Percentiles rank a stretch among this genome's conserved stretches.
Conservation (phyloP, 176 grass and related monocot species). For the Lolium multiflorum region DNA sequence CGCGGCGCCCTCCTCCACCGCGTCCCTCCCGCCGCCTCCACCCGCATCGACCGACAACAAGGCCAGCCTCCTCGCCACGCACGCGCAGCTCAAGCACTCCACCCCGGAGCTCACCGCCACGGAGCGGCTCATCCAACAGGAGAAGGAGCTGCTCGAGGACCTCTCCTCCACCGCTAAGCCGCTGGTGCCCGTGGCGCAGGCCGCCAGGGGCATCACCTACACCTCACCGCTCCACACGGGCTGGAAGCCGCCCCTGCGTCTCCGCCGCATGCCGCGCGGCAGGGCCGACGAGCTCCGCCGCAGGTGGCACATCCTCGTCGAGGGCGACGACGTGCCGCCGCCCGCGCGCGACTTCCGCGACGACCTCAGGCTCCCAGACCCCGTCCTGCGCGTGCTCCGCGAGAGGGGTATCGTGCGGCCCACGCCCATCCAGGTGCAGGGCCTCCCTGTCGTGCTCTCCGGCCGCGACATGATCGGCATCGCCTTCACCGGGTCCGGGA, state of each 20-base stretch:
- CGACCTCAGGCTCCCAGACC: conserved; percentile 78
- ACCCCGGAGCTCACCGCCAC: conserved; percentile 64
- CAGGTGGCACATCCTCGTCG: conserved; percentile 89
- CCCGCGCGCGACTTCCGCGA: conserved; percentile 73
- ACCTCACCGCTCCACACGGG: conserved; percentile 58
- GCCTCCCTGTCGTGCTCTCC: conserved; percentile 72
- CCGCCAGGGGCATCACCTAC: conserved; percentile 81
- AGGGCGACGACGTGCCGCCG: conserved; percentile 75
- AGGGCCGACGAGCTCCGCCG: conserved; percentile 64
- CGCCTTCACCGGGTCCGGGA: conserved; percentile 87
- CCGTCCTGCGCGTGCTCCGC: conserved; percentile 65
- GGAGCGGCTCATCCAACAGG: conserved; percentile 58
- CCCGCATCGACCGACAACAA: conserved; percentile 33
- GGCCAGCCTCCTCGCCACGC: conserved; percentile 59
- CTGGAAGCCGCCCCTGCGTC: conserved; percentile 69
- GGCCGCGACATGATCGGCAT: conserved; percentile 97
- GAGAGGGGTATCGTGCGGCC: conserved; percentile 83
- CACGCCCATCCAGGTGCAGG: conserved; percentile 97
- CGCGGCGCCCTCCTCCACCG: background rate
- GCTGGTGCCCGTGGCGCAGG: conserved; percentile 77
- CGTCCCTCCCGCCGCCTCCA: conserved; percentile 7
- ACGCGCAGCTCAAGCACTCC: conserved; percentile 65
- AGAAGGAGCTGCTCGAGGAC: conserved; percentile 69
- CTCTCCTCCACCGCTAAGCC: conserved; percentile 66
- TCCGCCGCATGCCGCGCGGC: conserved; percentile 56